A percentile compares a stretch with the other conserved stretches of the same genome.
These are phyloP conservation scores for Phytophthora vignae DNA, from an alignment of 352 stramenopile species.

Conservation along the genomic window DNA sequence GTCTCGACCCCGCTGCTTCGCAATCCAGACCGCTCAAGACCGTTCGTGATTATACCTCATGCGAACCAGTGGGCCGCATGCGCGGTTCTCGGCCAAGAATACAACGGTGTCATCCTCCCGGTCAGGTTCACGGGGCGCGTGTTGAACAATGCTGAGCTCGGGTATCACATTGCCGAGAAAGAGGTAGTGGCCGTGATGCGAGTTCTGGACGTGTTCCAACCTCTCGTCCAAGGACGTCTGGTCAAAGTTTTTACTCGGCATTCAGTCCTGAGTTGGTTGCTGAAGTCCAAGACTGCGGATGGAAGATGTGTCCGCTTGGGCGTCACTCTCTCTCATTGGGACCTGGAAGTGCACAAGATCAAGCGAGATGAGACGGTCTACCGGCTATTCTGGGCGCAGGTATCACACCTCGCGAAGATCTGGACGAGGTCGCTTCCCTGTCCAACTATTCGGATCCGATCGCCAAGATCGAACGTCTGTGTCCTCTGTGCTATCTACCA, in stretches of 20 bases:
- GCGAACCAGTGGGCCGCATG: background rate
- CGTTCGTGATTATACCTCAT: background rate
- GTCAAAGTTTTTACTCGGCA: slow-evolving; percentile 1
- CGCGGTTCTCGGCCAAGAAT: too few species aligned
- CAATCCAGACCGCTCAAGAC: background rate
- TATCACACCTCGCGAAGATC: background rate
- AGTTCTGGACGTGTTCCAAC: background rate
- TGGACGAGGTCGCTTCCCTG: slow-evolving; percentile 3
- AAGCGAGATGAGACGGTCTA: slow-evolving; percentile 6
- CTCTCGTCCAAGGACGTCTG: background rate
- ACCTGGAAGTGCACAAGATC: slow-evolving; percentile 1
- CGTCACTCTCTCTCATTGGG: background rate
- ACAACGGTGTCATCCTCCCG: background rate
- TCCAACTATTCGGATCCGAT: too few species aligned
- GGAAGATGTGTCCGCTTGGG: background rate
- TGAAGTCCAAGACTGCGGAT: slow-evolving; percentile 1
- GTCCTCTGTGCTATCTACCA: too few species aligned
- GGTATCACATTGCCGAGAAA: slow-evolving; percentile 3
- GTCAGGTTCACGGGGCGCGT: background rate
- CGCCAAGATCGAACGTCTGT: too few species aligned
- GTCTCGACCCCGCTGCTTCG: background rate
- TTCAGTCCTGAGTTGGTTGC: slow-evolving; percentile 4
- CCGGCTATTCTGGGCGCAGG: background rate
- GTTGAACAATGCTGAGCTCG: background rate
- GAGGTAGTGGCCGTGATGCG: too few species aligned